phyloP scores from a whole-genome alignment of 202 grass and related monocot species.

The Tripidium arundinaceum region DNA sequence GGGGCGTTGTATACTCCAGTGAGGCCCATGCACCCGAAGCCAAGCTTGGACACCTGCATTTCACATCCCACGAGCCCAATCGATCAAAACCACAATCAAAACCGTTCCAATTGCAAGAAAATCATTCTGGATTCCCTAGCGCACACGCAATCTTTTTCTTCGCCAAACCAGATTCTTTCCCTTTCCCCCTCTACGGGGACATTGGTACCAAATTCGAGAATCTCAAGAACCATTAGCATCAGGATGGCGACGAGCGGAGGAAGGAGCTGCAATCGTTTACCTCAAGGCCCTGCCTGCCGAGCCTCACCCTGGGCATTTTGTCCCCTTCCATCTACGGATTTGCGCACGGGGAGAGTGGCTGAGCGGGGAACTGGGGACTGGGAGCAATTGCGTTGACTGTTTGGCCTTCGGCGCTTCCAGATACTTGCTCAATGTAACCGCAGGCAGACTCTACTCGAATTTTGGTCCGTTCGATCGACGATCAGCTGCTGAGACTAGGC shows the following conservation, averaged over 20 bases:
- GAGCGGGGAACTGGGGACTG: neutral
- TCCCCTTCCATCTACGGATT: conserved; percentile 35
- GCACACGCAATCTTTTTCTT: neutral
- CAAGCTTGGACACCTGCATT: conserved; percentile 67
- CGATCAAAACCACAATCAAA: neutral
- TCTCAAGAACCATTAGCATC: neutral
- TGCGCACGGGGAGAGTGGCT: neutral
- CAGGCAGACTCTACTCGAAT: too few relatives aligned
- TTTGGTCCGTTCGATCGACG: neutral
- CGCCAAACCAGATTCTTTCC: neutral
- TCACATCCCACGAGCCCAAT: neutral
- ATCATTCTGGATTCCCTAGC: neutral
- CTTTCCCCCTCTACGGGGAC: neutral
- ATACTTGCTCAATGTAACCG: too few relatives aligned
- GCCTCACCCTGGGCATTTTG: conserved; percentile 47
- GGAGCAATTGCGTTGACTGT: neutral
- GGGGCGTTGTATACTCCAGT: conserved; percentile 62
- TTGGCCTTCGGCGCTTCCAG: neutral
- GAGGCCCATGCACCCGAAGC: conserved; percentile 75
- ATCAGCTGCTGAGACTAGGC: neutral
- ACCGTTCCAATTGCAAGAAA: neutral
- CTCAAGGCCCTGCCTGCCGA: conserved; percentile 59
- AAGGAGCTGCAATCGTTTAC: conserved; percentile 8
- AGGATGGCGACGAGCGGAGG: neutral
- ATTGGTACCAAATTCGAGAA: neutral